Conservation (phyloP, 352 stramenopile genomes). For the Pilasporangium apinafurcum region DNA sequence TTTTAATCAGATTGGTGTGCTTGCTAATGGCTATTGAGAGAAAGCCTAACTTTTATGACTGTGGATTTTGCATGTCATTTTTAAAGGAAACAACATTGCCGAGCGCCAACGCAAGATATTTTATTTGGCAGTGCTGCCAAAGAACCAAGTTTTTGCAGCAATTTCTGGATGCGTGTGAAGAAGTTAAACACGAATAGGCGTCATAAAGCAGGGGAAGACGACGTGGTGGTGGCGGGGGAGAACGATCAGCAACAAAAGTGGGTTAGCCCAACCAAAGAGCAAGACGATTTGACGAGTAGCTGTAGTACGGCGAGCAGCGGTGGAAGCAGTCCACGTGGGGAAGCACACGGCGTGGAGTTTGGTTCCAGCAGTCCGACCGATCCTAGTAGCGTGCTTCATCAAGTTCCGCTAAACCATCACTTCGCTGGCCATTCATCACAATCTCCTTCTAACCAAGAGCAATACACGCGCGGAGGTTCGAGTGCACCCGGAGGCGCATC, state of each 20-base stretch:
- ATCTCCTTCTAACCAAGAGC: not conserved
- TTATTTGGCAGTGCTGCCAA: not conserved
- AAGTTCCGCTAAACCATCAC: not conserved
- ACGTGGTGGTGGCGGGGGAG: constrained; percentile 16
- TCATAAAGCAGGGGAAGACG: constrained; percentile 60
- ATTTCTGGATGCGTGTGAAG: constrained; percentile 71
- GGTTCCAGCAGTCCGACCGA: constrained; percentile 37
- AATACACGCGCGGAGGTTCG: not conserved
- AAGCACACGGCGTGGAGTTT: constrained; percentile 15
- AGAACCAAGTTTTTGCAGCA: not conserved
- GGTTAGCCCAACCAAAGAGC: constrained; percentile 31
- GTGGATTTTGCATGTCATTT: no score
- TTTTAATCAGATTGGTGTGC: no score
- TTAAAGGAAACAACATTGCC: not conserved
- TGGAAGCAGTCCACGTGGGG: not conserved
- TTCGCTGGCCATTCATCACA: no score
- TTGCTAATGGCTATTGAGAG: no score
- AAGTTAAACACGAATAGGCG: constrained; percentile 61
- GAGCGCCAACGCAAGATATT: not conserved
- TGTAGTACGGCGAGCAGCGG: constrained; percentile 2
- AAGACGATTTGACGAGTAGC: not conserved
- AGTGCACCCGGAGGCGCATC: no score
- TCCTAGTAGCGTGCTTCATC: constrained; percentile 15
- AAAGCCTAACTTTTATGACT: no score
- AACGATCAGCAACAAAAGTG: constrained; percentile 28